Conservation (phyloP, 257 asterid species). For the Ehretia macrophylla region DNA sequence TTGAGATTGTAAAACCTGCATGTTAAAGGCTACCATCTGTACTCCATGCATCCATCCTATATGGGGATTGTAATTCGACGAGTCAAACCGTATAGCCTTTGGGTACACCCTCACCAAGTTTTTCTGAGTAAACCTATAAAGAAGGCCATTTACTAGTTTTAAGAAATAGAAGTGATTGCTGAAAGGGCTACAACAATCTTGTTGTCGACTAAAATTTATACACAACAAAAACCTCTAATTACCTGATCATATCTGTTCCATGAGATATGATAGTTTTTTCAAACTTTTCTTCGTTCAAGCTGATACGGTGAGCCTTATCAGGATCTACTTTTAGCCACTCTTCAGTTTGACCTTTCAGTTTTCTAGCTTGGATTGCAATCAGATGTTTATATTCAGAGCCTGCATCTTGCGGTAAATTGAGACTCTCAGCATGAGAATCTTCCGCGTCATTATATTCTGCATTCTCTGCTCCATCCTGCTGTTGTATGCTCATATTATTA, state of each 20-base stretch:
- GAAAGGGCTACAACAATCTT: too few relatives aligned
- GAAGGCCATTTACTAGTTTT: neutral
- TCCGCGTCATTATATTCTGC: slow-evolving; percentile 37
- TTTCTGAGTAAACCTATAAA: slow-evolving; percentile 57
- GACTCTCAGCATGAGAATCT: slow-evolving; percentile 29
- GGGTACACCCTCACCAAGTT: slow-evolving; percentile 85
- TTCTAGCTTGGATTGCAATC: slow-evolving; percentile 61
- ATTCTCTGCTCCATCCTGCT: slow-evolving; percentile 27
- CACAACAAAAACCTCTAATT: neutral
- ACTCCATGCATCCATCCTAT: slow-evolving; percentile 79
- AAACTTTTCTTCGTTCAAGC: slow-evolving; percentile 80
- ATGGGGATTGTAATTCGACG: slow-evolving; percentile 76
- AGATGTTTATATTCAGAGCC: slow-evolving; percentile 52
- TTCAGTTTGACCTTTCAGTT: slow-evolving; percentile 56
- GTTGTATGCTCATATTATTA: neutral
- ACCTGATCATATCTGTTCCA: slow-evolving; percentile 68
- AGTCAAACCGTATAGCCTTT: slow-evolving; percentile 61
- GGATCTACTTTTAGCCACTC: slow-evolving; percentile 50
- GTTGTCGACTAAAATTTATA: too few relatives aligned
- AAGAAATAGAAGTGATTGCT: neutral
- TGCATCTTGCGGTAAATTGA: slow-evolving; percentile 21
- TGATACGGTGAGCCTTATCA: slow-evolving; percentile 53
- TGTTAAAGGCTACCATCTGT: slow-evolving; percentile 85
- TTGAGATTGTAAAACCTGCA: slow-evolving; percentile 44
- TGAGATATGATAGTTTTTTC: slow-evolving; percentile 56